These are phyloP conservation scores for Amniculicola lignicola DNA, from an alignment of 495 filamentous ascomycete species.

Conservation along the genomic window DNA sequence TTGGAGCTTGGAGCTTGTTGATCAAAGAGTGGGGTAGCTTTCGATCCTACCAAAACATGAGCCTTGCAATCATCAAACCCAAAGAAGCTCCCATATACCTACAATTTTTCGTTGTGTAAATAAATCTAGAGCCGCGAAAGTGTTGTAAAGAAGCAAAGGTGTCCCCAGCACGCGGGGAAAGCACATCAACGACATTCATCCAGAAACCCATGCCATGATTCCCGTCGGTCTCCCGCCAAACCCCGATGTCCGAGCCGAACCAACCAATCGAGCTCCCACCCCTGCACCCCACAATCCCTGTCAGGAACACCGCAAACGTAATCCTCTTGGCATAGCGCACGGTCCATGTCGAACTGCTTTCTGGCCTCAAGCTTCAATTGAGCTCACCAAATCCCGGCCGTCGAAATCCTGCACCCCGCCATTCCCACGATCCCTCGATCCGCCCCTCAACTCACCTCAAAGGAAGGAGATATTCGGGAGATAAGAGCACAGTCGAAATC, in stretches of 20 bases:
- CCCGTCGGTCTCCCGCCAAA: background rate
- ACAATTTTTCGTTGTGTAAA: too few species aligned
- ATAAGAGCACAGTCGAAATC: background rate
- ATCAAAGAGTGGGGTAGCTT: too few species aligned
- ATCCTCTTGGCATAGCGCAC: conserved; percentile 1
- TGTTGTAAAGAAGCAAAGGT: too few species aligned
- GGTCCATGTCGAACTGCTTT: conserved; percentile 9
- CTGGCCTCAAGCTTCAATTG: conserved; percentile 29
- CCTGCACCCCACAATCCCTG: conserved; percentile 7
- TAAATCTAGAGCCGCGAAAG: too few species aligned
- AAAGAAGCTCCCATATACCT: too few species aligned
- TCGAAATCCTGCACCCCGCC: background rate
- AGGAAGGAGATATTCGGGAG: background rate
- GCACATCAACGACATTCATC: too few species aligned
- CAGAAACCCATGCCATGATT: too few species aligned
- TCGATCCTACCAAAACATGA: too few species aligned
- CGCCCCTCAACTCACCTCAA: background rate
- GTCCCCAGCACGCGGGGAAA: too few species aligned
- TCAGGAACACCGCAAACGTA: conserved; percentile 22
- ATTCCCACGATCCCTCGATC: background rate
- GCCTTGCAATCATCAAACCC: too few species aligned
- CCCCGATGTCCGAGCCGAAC: too few species aligned
- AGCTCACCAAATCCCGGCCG: background rate
- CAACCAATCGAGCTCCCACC: background rate
- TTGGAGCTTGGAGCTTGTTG: too few species aligned